Conservation (phyloP, 306 rosid genomes). For the Medicago lupulina region DNA sequence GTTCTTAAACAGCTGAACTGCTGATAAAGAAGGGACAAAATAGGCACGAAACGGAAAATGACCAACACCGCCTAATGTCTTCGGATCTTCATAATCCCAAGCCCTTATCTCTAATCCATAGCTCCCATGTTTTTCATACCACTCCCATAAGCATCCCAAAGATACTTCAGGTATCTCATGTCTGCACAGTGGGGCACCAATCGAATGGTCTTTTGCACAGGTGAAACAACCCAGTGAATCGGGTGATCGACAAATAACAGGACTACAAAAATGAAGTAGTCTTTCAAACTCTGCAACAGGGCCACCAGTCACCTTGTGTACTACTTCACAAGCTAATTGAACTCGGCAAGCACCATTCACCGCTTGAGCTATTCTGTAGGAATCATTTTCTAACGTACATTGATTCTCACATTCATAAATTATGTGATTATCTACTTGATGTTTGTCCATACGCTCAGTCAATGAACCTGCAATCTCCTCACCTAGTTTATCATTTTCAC, state of each 20-base stretch:
- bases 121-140: slow-evolving; percentile 88
- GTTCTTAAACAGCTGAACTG: slow-evolving; percentile 76
- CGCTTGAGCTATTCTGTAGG: slow-evolving; percentile 56
- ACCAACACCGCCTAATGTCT: slow-evolving; percentile 49
- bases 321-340: slow-evolving; percentile 67
- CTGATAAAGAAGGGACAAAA: slow-evolving; percentile 88
- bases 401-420: slow-evolving; percentile 39
- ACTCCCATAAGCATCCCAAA: slow-evolving; percentile 75
- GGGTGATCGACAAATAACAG: slow-evolving; percentile 57
- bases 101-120: slow-evolving; percentile 84
- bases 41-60: slow-evolving; percentile 64
- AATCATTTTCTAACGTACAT: slow-evolving; percentile 46
- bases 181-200: slow-evolving; percentile 53
- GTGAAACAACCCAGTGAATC: slow-evolving; percentile 45
- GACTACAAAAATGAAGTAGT: slow-evolving; percentile 68
- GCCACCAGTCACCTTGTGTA: slow-evolving; percentile 59
- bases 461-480: slow-evolving; percentile 35
- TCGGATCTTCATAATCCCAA: slow-evolving; percentile 52
- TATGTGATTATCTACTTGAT: slow-evolving; percentile 41
- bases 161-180: slow-evolving; percentile 65
- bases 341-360: slow-evolving; percentile 55
- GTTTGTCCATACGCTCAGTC: slow-evolving; percentile 39
- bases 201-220: slow-evolving; percentile 48
- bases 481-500: slow-evolving; percentile 36
- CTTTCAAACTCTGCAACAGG: slow-evolving; percentile 82